Base-by-base conservation (phyloP, 805 yeast genomes). In the Candida namnaoensis region DNA sequence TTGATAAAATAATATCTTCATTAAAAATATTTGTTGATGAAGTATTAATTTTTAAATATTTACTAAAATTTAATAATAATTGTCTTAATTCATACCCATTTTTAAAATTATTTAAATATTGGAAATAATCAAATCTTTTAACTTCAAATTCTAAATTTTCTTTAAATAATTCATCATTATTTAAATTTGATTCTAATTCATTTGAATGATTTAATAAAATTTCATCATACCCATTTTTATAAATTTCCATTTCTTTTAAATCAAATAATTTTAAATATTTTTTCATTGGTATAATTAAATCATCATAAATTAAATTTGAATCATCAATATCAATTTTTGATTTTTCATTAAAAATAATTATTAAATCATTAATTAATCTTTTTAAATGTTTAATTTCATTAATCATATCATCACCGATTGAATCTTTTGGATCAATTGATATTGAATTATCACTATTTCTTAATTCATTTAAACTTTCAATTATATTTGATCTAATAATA, bases 41-140 rank as follows among this genome's bases (percentile, higher is more conserved):
- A 11, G 10, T 11, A 30, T 30, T 30, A 5, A 30, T 7, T 12
- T 30, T 30, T 12, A 30, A 30, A 30, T 30, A 30, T 30, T 30
- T 7, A 30, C 12, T 7, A 30, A 30, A 5, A 5, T 30, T 7
- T 5, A 9, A 30, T 5, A 30, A 12, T 12, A 12, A 7, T 30
- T 7, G 43, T 33, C 59, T 44, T 12, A 53, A 41, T 3, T 45
- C 34, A n/a, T 43, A 35, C 3, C 62, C 62, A 34, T 53, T 50
- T 34, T 44, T 47, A 35, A 49, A 50, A 25, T 47, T 53, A 38
- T 50, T 65, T 39, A 74, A 51, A 35, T 61, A 64, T 46, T 66
- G 68, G 50, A 67, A 58, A 52, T 74, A 74, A 40, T 71, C 74
- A 41, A 69, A 63, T 43, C 74, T 67, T 11, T 65, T 58, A 1